Conservation (phyloP, 2,329 filamentous ascomycete genomes). For the Teratosphaeria nubilosa region DNA sequence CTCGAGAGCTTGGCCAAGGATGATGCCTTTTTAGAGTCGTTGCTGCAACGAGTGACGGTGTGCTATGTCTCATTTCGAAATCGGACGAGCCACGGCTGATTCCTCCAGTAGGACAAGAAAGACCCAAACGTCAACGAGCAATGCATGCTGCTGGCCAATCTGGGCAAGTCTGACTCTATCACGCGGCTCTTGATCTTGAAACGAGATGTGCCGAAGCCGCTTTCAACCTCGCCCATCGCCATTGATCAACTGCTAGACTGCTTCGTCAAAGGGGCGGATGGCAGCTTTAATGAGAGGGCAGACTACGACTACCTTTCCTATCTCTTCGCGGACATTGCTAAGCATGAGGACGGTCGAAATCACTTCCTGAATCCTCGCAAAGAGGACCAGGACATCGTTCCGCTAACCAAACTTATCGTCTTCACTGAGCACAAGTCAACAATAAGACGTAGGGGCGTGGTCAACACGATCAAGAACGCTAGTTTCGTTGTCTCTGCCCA, state of each 20-base stretch:
- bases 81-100: constrained; percentile 2
- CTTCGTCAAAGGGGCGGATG: constrained; percentile 84
- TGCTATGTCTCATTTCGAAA: constrained; percentile 33
- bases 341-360: constrained; percentile 56
- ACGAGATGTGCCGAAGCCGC: constrained; percentile 56
- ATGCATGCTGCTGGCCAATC: constrained; percentile 86
- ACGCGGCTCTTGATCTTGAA: constrained; percentile 59
- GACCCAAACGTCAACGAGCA: constrained; percentile 77
- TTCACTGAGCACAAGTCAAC: constrained; percentile 85
- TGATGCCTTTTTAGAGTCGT: constrained; percentile 65
- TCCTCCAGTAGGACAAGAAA: constrained; percentile 47
- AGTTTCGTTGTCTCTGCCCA: constrained; percentile 74
- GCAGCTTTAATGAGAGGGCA: constrained; percentile 70
- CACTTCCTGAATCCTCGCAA: constrained; percentile 65
- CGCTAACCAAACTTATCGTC: constrained; percentile 81
- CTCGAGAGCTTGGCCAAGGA: constrained; percentile 65
- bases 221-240: constrained; percentile 61
- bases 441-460: constrained; percentile 85
- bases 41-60: constrained; percentile 66
- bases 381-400: constrained; percentile 70
- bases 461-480: constrained; percentile 87
- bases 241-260: constrained; percentile 90
- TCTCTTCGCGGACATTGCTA: constrained; percentile 84
- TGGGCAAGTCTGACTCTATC: constrained; percentile 67
- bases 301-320: constrained; percentile 92